Evolutionary conservation across 1,284 basidiomycete species (phyloP), one percentile per base, ranked within the genome.

Genomic region (Ustanciosporium gigantosporum): DNA sequence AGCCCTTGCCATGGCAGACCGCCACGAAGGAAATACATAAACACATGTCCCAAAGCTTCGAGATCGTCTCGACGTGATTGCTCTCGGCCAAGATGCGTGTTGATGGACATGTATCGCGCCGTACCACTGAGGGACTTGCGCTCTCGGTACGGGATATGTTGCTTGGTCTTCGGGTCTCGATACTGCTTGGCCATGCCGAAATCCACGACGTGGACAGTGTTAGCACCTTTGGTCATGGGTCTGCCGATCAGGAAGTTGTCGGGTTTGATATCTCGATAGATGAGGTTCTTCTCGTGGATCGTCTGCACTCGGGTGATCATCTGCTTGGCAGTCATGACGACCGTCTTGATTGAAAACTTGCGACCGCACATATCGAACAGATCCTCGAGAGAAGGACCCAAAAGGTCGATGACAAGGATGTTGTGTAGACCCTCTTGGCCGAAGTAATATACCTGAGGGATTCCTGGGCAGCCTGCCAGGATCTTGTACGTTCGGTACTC

Each of bases 151-250:
- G 92, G 92, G 59, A 96, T 96, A 81, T 96, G 92, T 78, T 91
- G 90, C 80, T 93, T 93, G 51, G 91, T 92, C 82, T 93, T 95
- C 20, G 91, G 91, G 79, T 96, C 92, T 37, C 92, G 87, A 78
- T 95, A 96, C 79, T 94, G 91, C 81, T 96, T 96, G 31, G 92
- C 92, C 91, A 95, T 94, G 48, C 92, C 92, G 78, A 96, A 95
- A 79, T 95, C 91, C 67, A 94, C 89, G 22, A 84, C 84, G 76
- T 93, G 89, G 68, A 97, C 87, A 15, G 85, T 83, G 76, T 91
- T 91, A 32, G 89, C 84, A 36, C 83, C 85, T 81, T 94, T 94
- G 36, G 90, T 93, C 31, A 87, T 87, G 11, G 91, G 89, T 17
- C 91, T 85, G 25, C 92, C 92, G 73, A 95, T 89, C 66, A 96